Evolutionary conservation across 2,329 filamentous ascomycete species (phyloP), one percentile per base, ranked within the genome.

Genomic region (Aureobasidium musti): DNA sequence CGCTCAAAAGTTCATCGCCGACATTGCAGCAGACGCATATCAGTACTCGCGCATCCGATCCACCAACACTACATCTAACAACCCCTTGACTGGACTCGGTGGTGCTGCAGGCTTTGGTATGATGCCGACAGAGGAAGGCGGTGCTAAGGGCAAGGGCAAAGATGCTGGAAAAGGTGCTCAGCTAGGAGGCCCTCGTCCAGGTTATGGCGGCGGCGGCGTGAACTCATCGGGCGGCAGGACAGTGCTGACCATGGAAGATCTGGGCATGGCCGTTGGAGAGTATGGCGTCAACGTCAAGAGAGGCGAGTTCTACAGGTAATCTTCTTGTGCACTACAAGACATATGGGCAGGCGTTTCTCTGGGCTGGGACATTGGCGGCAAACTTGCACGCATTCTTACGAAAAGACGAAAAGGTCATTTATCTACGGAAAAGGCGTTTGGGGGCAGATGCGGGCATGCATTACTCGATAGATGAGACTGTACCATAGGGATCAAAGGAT

Each of bases 1-100:
- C n/a, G 97, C 95, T 0, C 95, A 99, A 76, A 99, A 99, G 77
- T 99, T 99, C 83, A 91, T 99, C 73, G 93, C 95, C 67, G 95
- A 99, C 77, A 92, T 99, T 71, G 95, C 95, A 1, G 93, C 95
- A 67, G 95, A 99, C 77, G 92, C 95, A 2, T 99, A 99, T 78
- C 95, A 99, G 79, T 98, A 97, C 83, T 92, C 90, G 68, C 91
- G 94, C 63, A 98, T 99, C 74, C 89, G 95, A 47, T 91, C 91
- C n/a, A 94, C 91, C 26, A 96, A 95, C 75, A 92, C 89, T 67
- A 93, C 91, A 70, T 89, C 89, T 14, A 96, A 93, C 77, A 97
- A 97, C 78, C 91, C 92, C 0, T 93, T 97, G 87, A 91, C 91
- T 68, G 92, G 90, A 71, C 83, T 96, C 19, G 91, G 90, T 67